phyloP scores from a whole-genome alignment of 129 eudicot genomes.

The Pulicaria dysenterica region DNA sequence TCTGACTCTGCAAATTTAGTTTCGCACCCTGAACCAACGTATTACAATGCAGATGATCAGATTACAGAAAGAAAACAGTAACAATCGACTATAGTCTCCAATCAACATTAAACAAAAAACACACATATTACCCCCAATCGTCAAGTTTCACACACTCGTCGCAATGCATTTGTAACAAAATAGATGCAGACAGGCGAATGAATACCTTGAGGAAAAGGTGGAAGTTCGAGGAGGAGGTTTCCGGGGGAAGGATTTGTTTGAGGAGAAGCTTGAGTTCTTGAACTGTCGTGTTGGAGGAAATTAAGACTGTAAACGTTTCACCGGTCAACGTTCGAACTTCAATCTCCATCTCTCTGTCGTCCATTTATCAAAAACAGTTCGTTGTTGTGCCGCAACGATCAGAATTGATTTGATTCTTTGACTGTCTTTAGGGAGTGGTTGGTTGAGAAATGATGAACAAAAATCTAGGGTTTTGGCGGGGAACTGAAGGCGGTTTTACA shows the following conservation, averaged over 20 bases:
- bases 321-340: constrained; percentile 69
- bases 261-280: constrained; percentile 69
- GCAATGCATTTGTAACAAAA: constrained; percentile 1
- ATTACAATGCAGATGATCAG: constrained; percentile 6
- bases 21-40: constrained; percentile 63
- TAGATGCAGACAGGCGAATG: not conserved
- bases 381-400: not conserved
- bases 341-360: constrained; percentile 45
- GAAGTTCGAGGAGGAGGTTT: constrained; percentile 57
- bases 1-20: constrained; percentile 63
- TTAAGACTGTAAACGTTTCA: constrained; percentile 49
- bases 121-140: constrained; percentile 9
- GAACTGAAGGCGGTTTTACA: constrained; percentile 14
- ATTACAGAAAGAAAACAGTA: not conserved
- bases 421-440: constrained; percentile 22
- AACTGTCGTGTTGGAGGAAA: constrained; percentile 50
- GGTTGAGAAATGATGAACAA: constrained; percentile 18
- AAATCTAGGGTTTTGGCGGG: constrained; percentile 42
- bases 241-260: constrained; percentile 54
- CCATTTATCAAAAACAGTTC: constrained; percentile 8
- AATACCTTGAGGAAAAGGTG: constrained; percentile 72
- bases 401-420: not conserved
- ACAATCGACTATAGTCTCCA: not conserved
- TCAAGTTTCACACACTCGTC: constrained; percentile 11
- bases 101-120: constrained; percentile 8